Base-by-base conservation (phyloP, 2,329 filamentous ascomycete species). In the Talaromyces atroroseus region DNA sequence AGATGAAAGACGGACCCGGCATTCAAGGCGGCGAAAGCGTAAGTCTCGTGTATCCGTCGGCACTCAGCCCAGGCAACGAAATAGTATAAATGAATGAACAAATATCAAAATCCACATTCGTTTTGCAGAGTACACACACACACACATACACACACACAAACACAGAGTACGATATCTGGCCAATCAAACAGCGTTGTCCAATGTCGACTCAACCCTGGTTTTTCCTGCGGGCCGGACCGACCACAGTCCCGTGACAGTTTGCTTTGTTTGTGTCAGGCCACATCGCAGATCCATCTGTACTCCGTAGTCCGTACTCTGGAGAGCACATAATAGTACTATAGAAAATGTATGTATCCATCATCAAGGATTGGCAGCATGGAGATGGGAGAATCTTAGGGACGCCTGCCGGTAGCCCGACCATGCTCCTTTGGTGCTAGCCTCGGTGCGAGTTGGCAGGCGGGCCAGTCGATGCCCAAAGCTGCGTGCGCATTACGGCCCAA, bases 401-500 rank as follows among this genome's bases (percentile, higher is more conserved):
- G 14, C 14, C 2, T 10, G 16, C 23, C 18, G 21, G 24, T 49
- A 18, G 21, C 7, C 46, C 3, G 3, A 16, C 46, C 46, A 49
- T 29, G 23, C 24, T 23, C 7, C 18, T 32, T 54, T 54, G 29
- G 52, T 45, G 12, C 21, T 52, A 47, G 42, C n/a, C 21, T 23
- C n/a, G 7, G 26, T 48, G 42, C 20, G 49, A 47, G 21, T 52
- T 52, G 54, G 54, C 26, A 29, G 26, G 6, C 46, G 8, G 52
- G 24, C 42, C 51, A 36, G 46, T 55, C 38, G 57, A 51, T 71
- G 69, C 69, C 70, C 68, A 70, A 72, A 58, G 47, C 63, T 48
- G 44, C 57, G 63, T 65, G 70, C 66, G 66, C 68, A 72, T 72
- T 67, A 60, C 61, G 71, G 69, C 70, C 70, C 70, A 72, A 72